These are phyloP conservation scores for Fusarium sp. DNA, from an alignment of 2,329 filamentous ascomycete genomes.

Conservation along the genomic window DNA sequence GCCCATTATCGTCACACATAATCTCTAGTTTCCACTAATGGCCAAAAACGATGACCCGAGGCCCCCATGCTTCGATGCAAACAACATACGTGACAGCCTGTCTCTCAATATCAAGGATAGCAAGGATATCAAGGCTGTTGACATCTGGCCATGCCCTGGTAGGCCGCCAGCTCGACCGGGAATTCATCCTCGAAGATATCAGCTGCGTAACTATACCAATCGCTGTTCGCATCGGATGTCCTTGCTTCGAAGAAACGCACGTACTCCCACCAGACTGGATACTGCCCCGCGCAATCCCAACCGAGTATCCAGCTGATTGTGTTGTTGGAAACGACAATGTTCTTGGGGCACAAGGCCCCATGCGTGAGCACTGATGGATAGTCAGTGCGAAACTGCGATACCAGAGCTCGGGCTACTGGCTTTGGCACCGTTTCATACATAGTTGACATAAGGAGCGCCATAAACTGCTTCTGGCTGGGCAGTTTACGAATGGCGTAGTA, in stretches of 20 bases:
- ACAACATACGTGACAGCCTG: background rate
- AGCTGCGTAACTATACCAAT: constrained; percentile 52
- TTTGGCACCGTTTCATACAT: constrained; percentile 46
- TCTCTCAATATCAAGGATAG: background rate
- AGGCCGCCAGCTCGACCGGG: constrained; percentile 48
- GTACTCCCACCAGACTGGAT: constrained; percentile 55
- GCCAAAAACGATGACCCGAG: background rate
- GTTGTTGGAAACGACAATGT: constrained; percentile 48
- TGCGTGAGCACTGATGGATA: constrained; percentile 45
- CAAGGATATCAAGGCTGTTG: constrained; percentile 43
- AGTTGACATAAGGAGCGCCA: constrained; percentile 48
- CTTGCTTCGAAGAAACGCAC: constrained; percentile 53
- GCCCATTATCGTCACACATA: background rate
- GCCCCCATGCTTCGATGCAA: background rate
- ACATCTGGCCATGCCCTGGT: constrained; percentile 51
- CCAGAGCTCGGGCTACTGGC: constrained; percentile 39
- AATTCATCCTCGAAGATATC: constrained; percentile 48
- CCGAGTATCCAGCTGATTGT: constrained; percentile 47
- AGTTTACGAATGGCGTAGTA: constrained; percentile 48
- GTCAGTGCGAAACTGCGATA: constrained; percentile 34
- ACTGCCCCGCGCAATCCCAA: constrained; percentile 52
- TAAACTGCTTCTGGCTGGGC: constrained; percentile 38
- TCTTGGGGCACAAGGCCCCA: constrained; percentile 47
- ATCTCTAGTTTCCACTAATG: background rate
- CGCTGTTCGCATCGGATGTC: constrained; percentile 45